Base-by-base conservation (phyloP, 805 yeast species). In the Jamesozyma jinghongensis region DNA sequence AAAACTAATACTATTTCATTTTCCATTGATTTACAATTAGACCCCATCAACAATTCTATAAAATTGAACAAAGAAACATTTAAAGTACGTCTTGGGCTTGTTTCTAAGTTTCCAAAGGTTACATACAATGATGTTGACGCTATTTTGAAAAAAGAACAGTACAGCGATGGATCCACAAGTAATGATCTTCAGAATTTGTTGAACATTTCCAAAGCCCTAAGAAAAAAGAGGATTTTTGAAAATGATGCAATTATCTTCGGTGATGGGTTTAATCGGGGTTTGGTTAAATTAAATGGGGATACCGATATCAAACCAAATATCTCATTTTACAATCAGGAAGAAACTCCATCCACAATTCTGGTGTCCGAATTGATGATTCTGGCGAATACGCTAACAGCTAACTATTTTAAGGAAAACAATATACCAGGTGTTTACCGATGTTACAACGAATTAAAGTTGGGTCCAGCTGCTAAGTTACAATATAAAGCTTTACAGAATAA, bases 291-390 rank as follows among this genome's bases (percentile, higher is more conserved):
- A 3, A 37, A 40, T 4, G 41, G 51, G 1, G 52, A 41, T 14
- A 41, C 43, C 6, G 32, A 42, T 3, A 7, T 25, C 4, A 27
- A 38, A 12, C n/a, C n/a, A 6, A 41, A 43, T n/a, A 45, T 62
- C 2, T 32, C 40, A 2, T 53, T 61, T 33, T 50, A 48, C 17
- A 53, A 57, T 27, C 54, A 52, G 26, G 29, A 20, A n/a, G 54
- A 55, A 14, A 56, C 77, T 0, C 62, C 67, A 28, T 78, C 95
- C 0, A 77, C 75, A 31, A 52, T 67, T 2, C 65, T 90, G 19
- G 97, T 90, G 2, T 72, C 90, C 1, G 94, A 90, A 56, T 58
- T 83, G 37, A 90, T 90, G 98, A 72, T 88, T 19, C 62, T 75
- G 34, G 86, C 92, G 1, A 87, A 86, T 56, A 63, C 70, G n/a